Evolutionary conservation across 768 basidiomycete genomes (phyloP), one percentile per base, ranked within the genome.

Genomic region (Tylopilus subfusipes): DNA sequence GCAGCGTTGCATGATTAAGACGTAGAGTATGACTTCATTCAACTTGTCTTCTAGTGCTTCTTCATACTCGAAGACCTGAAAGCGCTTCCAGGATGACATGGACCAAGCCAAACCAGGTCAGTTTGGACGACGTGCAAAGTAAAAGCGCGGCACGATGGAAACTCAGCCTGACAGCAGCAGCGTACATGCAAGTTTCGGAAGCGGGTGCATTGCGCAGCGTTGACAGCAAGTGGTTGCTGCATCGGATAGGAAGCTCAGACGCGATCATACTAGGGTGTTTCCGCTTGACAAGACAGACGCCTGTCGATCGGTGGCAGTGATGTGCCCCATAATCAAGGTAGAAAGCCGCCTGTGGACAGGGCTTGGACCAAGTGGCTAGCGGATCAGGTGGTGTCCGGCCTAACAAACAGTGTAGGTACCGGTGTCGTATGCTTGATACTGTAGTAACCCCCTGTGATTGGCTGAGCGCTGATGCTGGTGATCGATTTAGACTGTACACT

Each of bases 1-100:
- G 42, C 48, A 48, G 43, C 42, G 50, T 55, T 48, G 30, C 43
- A 52, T 62, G 36, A n/a, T n/a, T n/a, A 48, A 50, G 44, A 40
- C 53, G 43, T 31, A 2, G 27, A 30, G 18, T 34, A 13, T 25
- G 33, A 36, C 31, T 33, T 33, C 31, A 33, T 33, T 4, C 31
- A 36, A 36, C 34, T n/a, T n/a, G 34, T 18, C 34, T 36, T 38
- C 31, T 30, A 2, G 1, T 18, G 29, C 42, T 46, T 55, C 57
- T 60, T 63, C 53, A 48, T 52, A 33, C 22, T 30, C 36, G 54
- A 44, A 43, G 31, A 45, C 44, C n/a, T 16, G 18, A n/a, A 36
- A 3, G 16, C 18, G 7, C 34, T 36, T 36, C 18, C 34, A 36
- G 16, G 6, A 18, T 36, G 34, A 36, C 39, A 11, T 18, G 38